Evolutionary conservation across 106 monocot species (phyloP).

Genomic region (Xerophyta viscosa): DNA sequence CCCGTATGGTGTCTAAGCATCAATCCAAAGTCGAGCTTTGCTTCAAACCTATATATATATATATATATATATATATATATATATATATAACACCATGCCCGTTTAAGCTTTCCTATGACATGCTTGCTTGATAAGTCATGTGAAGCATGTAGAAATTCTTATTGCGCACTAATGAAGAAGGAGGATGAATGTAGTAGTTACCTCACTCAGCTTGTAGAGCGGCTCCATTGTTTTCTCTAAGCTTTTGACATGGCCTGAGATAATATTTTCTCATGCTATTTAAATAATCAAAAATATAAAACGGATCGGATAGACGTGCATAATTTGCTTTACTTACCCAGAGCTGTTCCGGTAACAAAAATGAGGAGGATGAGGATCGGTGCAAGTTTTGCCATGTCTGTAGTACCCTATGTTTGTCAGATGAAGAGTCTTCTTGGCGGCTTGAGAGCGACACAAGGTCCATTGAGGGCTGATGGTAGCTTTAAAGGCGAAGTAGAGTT

Average conservation of each 20-base stretch:
- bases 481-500: neutral
- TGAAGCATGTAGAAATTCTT: neutral
- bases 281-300: neutral
- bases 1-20: no score
- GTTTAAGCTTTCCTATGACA: no score
- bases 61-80: no score
- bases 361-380: constrained; percentile 7
- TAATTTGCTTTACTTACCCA: constrained; percentile 1
- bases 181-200: neutral
- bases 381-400: constrained; percentile 8
- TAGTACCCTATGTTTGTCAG: neutral
- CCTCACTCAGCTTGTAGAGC: constrained; percentile 3
- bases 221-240: neutral
- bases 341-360: neutral
- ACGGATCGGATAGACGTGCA: neutral
- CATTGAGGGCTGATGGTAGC: constrained; percentile 8
- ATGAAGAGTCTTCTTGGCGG: no score
- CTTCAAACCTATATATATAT: no score
- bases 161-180: neutral
- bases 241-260: constrained; percentile 2
- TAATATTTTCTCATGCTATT: neutral
- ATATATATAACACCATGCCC: no score
- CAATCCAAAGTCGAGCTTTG: no score
- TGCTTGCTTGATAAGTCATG: neutral
- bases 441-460: constrained; percentile 1